Evolutionary conservation across 2,329 filamentous ascomycete genomes (phyloP), one percentile per base, ranked within the genome.

Genomic region (Westerdykella aurantiaca): DNA sequence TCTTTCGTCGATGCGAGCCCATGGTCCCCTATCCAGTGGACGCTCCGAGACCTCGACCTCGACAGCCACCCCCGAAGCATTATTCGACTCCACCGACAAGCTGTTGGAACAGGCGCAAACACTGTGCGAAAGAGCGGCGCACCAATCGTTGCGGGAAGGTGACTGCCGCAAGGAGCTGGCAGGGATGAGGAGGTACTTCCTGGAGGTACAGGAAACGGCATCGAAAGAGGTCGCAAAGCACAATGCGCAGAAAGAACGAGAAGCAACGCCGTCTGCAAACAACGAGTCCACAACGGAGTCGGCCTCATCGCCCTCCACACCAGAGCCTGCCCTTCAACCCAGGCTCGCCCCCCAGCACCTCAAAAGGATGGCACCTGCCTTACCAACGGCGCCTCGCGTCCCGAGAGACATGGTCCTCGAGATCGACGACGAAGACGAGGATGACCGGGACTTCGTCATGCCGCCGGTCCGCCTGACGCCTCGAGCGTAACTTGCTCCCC

Each of bases 61-160:
- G 25, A 43, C 47, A 9, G 42, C 39, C 16, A 51, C 57, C 16
- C 52, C 61, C 21, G 46, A 49, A 23, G 60, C 58, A 34, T 39
- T 60, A 6, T 69, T 68, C 59, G 87, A 94, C 51, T 75, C 80
- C 37, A 75, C 89, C 1, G 89, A 95, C 61, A 86, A 85, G 61
- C 79, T 80, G 1, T 73, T 96, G 21, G 89, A 95, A 61, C 79
- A 80, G 50, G 85, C 88, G 5, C 88, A 95, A 64, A 78, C 77
- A 44, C 79, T 89, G 56, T 94, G 87, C 63, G 90, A 96, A 69
- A 82, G 83, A 42, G 90, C 86, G 2, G 90, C 90, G 0, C 89
- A 95, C 60, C 87, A 94, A 58, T 88, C 93, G 48, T 74, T 96
- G n/a, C 81, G 90, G 18, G 85, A 89, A 42, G 90, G 89, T 10